Evolutionary conservation across 1,139 yeast genomes (phyloP).

Genomic region (Sugiyamaella paludigena): DNA sequence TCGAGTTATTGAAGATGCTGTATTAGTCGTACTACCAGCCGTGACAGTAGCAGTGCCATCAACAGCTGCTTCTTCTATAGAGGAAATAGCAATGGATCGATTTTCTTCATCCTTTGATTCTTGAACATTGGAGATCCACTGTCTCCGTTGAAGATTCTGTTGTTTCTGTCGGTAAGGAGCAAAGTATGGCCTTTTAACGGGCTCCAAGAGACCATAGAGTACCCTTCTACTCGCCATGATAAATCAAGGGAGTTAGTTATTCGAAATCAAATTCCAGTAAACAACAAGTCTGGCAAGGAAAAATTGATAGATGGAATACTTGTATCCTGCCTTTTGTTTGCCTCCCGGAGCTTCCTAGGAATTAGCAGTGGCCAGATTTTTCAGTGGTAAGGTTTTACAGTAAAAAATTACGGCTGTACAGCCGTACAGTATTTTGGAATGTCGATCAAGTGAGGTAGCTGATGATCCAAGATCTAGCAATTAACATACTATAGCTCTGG

Average conservation of each 20-base stretch:
- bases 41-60: background rate
- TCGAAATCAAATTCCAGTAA: background rate
- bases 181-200: conserved; percentile 14
- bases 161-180: conserved; percentile 10
- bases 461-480: too few relatives aligned
- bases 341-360: too few relatives aligned
- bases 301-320: too few relatives aligned
- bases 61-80: background rate
- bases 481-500: too few relatives aligned
- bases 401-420: too few relatives aligned
- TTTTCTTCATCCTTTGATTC: conserved; percentile 8
- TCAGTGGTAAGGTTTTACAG: too few relatives aligned
- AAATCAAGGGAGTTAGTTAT: background rate
- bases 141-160: conserved; percentile 7
- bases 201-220: conserved; percentile 15
- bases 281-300: background rate
- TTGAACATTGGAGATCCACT: conserved; percentile 7
- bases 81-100: too few relatives aligned
- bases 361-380: too few relatives aligned
- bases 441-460: too few relatives aligned
- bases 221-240: conserved; percentile 15
- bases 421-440: too few relatives aligned
- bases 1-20: background rate
- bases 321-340: too few relatives aligned
- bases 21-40: background rate